Evolutionary conservation across 2,329 filamentous ascomycete genomes (phyloP).

Genomic region (Venturia nashicola): DNA sequence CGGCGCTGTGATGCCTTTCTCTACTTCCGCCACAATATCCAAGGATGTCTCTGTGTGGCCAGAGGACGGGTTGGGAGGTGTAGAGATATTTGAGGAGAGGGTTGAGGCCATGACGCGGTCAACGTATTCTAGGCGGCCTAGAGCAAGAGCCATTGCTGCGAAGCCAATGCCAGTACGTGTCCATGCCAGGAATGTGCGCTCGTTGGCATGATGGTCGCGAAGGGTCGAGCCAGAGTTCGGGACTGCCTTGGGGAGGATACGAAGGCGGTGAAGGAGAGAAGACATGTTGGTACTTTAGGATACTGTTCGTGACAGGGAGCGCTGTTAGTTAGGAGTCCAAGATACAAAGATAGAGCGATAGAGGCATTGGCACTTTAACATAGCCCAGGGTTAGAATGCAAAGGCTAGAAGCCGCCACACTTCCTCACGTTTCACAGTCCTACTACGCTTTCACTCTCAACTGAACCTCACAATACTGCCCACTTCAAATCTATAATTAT

Average conservation of each 20-base stretch:
- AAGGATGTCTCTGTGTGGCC: background rate
- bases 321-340: no score
- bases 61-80: background rate
- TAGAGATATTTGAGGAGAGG: background rate
- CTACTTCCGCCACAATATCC: background rate
- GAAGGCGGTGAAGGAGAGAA: constrained; percentile 10
- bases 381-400: no score
- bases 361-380: no score
- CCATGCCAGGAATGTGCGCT: constrained; percentile 43
- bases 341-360: no score
- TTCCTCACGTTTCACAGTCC: no score
- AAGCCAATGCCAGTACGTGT: constrained; percentile 39
- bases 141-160: constrained; percentile 39
- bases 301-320: background rate
- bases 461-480: no score
- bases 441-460: no score
- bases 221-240: constrained; percentile 37
- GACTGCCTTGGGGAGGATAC: constrained; percentile 7
- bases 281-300: background rate
- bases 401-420: no score
- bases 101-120: constrained; percentile 16
- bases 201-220: constrained; percentile 41
- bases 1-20: background rate
- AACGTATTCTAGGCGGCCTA: constrained; percentile 29
- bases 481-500: no score